These are phyloP conservation scores for Pleurotus giganteus DNA, from an alignment of 768 basidiomycete species.

Conservation along the genomic window DNA sequence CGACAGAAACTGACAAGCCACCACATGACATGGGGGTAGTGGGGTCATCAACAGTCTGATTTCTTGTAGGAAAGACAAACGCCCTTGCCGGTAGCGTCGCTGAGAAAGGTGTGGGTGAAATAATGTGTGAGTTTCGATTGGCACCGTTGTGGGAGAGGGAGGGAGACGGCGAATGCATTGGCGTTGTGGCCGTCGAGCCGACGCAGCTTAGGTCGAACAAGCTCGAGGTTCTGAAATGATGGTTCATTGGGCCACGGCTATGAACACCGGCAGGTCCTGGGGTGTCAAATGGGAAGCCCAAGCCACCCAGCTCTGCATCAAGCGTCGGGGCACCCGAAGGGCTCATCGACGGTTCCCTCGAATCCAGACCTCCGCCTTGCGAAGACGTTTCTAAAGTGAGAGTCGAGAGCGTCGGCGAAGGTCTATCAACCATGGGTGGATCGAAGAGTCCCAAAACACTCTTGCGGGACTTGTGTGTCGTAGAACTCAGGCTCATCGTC, in stretches of 20 bases:
- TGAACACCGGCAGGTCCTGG: conserved; percentile 42
- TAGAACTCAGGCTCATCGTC: neutral
- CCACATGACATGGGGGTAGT: neutral
- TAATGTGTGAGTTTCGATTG: conserved; percentile 8
- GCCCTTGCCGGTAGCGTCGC: conserved; percentile 17
- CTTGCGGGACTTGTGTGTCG: conserved; percentile 35
- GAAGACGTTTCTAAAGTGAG: conserved; percentile 24
- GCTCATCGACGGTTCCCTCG: neutral
- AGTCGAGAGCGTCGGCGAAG: conserved; percentile 34
- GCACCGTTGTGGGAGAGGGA: conserved; percentile 16
- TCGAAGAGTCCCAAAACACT: conserved; percentile 68
- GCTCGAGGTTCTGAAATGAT: conserved; percentile 54
- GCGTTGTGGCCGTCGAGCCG: conserved; percentile 30
- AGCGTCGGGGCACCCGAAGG: neutral
- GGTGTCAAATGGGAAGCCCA: conserved; percentile 13
- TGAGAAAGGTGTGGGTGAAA: conserved; percentile 31
- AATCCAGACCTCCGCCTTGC: neutral
- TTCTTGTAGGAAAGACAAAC: neutral
- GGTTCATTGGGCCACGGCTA: conserved; percentile 40
- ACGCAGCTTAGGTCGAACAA: conserved; percentile 50
- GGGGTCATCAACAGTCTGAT: neutral
- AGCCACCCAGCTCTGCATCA: neutral
- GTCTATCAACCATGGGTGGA: conserved; percentile 16
- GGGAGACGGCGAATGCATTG: conserved; percentile 34
- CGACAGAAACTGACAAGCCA: neutral